Evolutionary conservation across 73 alveolate genomes (phyloP).

Genomic region (Urostyla sp.): DNA sequence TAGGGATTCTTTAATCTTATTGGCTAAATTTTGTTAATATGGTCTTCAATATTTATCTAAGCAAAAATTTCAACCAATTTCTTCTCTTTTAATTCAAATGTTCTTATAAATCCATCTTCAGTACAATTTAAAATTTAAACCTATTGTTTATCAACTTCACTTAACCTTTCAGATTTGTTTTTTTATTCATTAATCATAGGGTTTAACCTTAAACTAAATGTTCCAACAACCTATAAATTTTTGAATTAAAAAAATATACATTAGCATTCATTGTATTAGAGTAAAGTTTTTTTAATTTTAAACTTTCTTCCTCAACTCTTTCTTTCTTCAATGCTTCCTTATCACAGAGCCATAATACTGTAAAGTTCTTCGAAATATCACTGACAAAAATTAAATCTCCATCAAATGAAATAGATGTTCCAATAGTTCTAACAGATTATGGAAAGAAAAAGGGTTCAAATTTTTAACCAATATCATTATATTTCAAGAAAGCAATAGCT

Average conservation of each 20-base stretch:
- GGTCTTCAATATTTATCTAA: slow-evolving; percentile 28
- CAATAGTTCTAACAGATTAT: slow-evolving; percentile 14
- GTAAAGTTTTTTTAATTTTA: slow-evolving; percentile 6
- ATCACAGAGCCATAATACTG: slow-evolving; percentile 13
- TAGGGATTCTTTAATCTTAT: not conserved
- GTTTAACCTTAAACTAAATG: no score
- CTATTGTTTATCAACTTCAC: slow-evolving; percentile 35
- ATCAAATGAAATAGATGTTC: slow-evolving; percentile 19
- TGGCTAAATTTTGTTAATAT: slow-evolving; percentile 18
- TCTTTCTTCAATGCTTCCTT: slow-evolving; percentile 37
- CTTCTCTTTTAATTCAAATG: slow-evolving; percentile 8
- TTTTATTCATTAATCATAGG: not conserved
- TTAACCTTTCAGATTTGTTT: not conserved
- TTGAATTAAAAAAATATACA: no score
- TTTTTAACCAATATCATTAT: not conserved
- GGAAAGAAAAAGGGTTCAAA: slow-evolving; percentile 23
- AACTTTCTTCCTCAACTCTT: not conserved
- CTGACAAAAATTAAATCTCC: slow-evolving; percentile 37
- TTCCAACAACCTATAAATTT: no score
- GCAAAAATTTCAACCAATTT: slow-evolving; percentile 39
- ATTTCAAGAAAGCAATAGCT: slow-evolving; percentile 21
- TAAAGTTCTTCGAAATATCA: slow-evolving; percentile 26
- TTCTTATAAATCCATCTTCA: slow-evolving; percentile 30
- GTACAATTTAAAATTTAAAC: not conserved
- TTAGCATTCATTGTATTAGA: slow-evolving; percentile 4